phyloP scores from a whole-genome alignment of 2,329 filamentous ascomycete species.

The Aspergillus vadensis region DNA sequence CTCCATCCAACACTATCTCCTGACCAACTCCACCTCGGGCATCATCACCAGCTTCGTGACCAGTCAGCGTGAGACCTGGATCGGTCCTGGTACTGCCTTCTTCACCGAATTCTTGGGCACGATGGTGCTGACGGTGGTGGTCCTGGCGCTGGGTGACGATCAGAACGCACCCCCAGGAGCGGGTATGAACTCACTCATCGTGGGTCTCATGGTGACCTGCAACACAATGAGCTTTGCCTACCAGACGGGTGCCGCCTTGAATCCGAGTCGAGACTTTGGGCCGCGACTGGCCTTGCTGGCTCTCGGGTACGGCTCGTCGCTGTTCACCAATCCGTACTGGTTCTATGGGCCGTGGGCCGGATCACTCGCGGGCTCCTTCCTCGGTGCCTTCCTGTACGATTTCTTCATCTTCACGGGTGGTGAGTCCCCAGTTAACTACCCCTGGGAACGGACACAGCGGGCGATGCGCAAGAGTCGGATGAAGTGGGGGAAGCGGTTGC shows the following conservation, averaged over 20 bases:
- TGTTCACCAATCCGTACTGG: constrained; percentile 50
- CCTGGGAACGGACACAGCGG: constrained; percentile 45
- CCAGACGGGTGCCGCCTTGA: constrained; percentile 53
- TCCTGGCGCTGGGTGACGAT: constrained; percentile 52
- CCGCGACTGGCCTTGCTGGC: constrained; percentile 50
- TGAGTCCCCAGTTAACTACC: constrained; percentile 56
- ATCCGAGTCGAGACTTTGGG: constrained; percentile 54
- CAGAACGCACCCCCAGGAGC: constrained; percentile 52
- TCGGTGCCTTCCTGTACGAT: constrained; percentile 55
- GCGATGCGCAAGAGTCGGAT: constrained; percentile 48
- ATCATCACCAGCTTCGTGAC: constrained; percentile 50
- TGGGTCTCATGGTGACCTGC: constrained; percentile 46
- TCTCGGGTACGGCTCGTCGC: constrained; percentile 47
- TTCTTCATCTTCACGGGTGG: constrained; percentile 54
- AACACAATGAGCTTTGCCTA: constrained; percentile 44
- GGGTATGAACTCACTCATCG: constrained; percentile 55
- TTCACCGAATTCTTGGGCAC: constrained; percentile 53
- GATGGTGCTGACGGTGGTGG: constrained; percentile 42
- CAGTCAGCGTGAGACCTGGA: constrained; percentile 43
- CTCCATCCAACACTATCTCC: constrained; percentile 37
- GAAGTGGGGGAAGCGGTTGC: constrained; percentile 34
- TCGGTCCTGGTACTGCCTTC: constrained; percentile 45
- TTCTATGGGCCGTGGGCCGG: constrained; percentile 50
- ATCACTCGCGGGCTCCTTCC: constrained; percentile 41
- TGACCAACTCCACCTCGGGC: constrained; percentile 27